Evolutionary conservation across 495 filamentous ascomycete species (phyloP), one percentile per base, ranked within the genome.

Genomic region (Penicillium cinerascens): DNA sequence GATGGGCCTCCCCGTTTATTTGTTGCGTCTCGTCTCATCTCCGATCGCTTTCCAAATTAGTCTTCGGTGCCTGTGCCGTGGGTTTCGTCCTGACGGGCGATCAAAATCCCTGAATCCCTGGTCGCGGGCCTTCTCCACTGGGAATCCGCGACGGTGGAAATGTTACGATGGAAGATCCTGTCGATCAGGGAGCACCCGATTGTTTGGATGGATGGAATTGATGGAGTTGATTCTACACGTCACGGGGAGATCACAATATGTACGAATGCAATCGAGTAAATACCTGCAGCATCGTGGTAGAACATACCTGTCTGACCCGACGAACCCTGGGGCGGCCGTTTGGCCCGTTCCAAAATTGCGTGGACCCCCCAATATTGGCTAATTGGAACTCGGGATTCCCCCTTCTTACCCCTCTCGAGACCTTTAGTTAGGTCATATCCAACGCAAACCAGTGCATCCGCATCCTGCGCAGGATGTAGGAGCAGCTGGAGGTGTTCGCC

Each of bases 281-380:
- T 61, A 59, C 61, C 48, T 52, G 55, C 55, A 59, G 49, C 22
- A 49, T 42, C 33, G 44, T 50, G 42, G 40, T 16, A 20, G 39
- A 61, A 47, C 52, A 43, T 55, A 59, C 44, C 52, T 62, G 61
- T 61, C 59, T 58, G 54, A 48, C 47, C 35, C 15, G 48, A 65
- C 56, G 63, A 65, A 65, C 63, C 51, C 60, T 65, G 63, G 63
- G 63, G 63, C 63, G 41, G 49, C 63, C 63, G 63, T 63, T 63
- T 62, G 60, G 54, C 63, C 59, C 59, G 55, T 42, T 47, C 42
- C 45, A 23, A 44, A 49, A 45, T 59, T 52, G 43, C 39, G 29
- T 48, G 17, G 42, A 36, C 43, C 50, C 42, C 10, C 22, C 22
- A n/a, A 23, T 23, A 6, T 6, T 23, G 22, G 26, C 29, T 10